Evolutionary conservation across 2,329 filamentous ascomycete genomes (phyloP).

Genomic region (Alternaria triticimaculans): DNA sequence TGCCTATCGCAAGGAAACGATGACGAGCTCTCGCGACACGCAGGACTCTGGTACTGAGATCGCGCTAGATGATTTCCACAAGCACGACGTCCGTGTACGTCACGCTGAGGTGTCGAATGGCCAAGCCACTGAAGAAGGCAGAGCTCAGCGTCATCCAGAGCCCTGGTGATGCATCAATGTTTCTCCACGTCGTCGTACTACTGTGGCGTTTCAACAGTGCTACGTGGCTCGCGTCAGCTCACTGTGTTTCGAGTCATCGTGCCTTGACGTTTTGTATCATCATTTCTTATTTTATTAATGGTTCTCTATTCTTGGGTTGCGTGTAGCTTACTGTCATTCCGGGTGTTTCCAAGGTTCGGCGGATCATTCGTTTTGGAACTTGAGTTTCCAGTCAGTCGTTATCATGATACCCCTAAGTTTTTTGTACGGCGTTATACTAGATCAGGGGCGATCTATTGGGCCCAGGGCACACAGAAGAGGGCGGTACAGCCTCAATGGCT

Average conservation of each 20-base stretch:
- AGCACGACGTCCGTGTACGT: constrained; percentile 8
- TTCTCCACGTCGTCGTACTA: constrained; percentile 5
- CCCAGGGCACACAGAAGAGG: neutral
- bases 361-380: neutral
- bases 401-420: neutral
- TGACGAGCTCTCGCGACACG: constrained; percentile 10
- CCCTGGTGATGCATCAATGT: constrained; percentile 3
- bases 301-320: neutral
- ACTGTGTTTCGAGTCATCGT: neutral
- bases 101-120: neutral
- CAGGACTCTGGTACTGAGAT: constrained; percentile 14
- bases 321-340: neutral
- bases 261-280: neutral
- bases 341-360: neutral
- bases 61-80: constrained; percentile 7
- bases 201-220: constrained; percentile 1
- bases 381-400: neutral
- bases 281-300: neutral
- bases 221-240: neutral
- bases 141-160: neutral
- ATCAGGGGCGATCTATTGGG: neutral
- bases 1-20: constrained; percentile 8
- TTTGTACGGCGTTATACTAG: neutral
- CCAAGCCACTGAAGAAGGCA: neutral
- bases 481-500: neutral